A percentile compares a stretch with the other conserved stretches of the same genome.
Conservation (phyloP, 2,329 filamentous ascomycete species). For the Diaporthe destruens region DNA sequence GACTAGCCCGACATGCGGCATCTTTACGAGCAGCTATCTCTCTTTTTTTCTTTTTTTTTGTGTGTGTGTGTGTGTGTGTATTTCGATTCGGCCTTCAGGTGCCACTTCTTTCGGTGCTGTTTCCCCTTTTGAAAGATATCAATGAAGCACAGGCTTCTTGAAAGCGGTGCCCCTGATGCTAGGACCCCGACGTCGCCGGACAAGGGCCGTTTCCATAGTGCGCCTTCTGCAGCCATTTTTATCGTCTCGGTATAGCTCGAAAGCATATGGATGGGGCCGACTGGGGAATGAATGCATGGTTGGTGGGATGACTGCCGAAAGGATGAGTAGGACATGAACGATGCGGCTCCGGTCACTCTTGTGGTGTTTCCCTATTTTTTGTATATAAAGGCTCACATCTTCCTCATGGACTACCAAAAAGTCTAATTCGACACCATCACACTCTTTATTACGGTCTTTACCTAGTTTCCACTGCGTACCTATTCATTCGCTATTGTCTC, state of each 20-base stretch:
- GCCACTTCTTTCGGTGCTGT: background rate
- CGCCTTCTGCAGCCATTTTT: background rate
- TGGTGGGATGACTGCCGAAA: background rate
- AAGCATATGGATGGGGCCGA: background rate
- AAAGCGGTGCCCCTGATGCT: background rate
- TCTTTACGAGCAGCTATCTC: background rate
- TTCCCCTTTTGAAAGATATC: background rate
- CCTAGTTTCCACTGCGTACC: background rate
- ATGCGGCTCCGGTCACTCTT: background rate
- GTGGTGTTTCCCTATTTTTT: background rate
- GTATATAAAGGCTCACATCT: background rate
- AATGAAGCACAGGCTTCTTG: background rate
- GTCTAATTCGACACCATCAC: background rate
- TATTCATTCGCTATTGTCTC: background rate
- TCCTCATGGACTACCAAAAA: background rate
- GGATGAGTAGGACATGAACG: background rate
- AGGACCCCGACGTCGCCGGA: background rate
- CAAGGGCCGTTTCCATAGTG: background rate
- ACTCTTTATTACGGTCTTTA: constrained; percentile 5
- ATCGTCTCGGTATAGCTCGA: background rate
- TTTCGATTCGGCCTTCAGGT: background rate
- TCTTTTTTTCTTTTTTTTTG: no score
- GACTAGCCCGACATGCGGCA: background rate
- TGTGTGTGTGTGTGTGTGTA: no score
- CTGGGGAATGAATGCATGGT: background rate